Evolutionary conservation across 768 basidiomycete genomes (phyloP).

Genomic region (Ramaria sp.): DNA sequence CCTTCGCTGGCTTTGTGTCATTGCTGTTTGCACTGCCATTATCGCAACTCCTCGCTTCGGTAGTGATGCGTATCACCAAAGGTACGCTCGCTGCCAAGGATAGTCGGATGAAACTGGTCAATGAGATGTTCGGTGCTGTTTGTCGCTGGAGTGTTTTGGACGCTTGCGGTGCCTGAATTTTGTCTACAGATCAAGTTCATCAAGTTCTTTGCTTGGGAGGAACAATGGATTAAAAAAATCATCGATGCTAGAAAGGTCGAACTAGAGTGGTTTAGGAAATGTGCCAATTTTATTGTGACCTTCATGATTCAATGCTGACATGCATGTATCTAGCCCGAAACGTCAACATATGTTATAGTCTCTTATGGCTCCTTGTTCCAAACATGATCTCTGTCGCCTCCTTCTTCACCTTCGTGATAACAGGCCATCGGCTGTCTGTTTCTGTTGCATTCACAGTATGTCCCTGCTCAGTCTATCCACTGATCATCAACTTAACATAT

Average conservation of each 20-base stretch:
- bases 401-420: slow-evolving; percentile 24
- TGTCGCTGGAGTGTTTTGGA: neutral
- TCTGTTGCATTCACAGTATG: slow-evolving; percentile 27
- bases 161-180: neutral
- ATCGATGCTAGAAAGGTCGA: slow-evolving; percentile 19
- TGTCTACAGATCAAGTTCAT: slow-evolving; percentile 22
- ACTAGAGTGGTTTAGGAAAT: slow-evolving; percentile 21
- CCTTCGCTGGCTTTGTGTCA: slow-evolving; percentile 36
- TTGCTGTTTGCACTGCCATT: slow-evolving; percentile 29
- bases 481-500: neutral
- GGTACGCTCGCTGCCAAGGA: slow-evolving; percentile 26
- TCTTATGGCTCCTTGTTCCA: slow-evolving; percentile 24
- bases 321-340: slow-evolving; percentile 11
- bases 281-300: slow-evolving; percentile 10
- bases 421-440: slow-evolving; percentile 24
- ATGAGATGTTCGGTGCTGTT: slow-evolving; percentile 31
- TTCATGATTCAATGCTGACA: neutral
- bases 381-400: slow-evolving; percentile 22
- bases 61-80: slow-evolving; percentile 28
- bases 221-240: slow-evolving; percentile 31
- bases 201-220: slow-evolving; percentile 33
- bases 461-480: neutral
- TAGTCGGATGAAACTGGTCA: slow-evolving; percentile 32
- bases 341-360: slow-evolving; percentile 20
- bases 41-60: slow-evolving; percentile 28